Evolutionary conservation across 2,329 filamentous ascomycete species (phyloP).

Genomic region (Diaporthe australafricana): DNA sequence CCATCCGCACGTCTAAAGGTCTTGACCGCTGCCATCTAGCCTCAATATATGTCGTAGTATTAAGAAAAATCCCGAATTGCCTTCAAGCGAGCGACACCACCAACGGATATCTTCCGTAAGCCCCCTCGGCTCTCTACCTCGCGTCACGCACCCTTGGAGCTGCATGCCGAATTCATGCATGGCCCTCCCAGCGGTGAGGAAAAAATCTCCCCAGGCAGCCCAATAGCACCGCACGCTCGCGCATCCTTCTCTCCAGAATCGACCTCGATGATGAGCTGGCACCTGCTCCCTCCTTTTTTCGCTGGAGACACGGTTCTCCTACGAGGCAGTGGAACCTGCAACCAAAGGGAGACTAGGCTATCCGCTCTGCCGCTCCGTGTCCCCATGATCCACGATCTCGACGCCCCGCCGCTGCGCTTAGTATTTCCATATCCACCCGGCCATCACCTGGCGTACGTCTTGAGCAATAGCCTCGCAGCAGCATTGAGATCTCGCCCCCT

Average conservation of each 20-base stretch:
- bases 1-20: neutral
- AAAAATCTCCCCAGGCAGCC: neutral
- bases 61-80: too few species aligned
- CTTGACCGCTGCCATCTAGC: neutral
- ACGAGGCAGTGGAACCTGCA: neutral
- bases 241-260: conserved; percentile 6
- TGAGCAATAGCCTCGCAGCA: neutral
- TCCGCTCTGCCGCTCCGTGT: conserved; percentile 12
- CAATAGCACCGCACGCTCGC: neutral
- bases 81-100: too few species aligned
- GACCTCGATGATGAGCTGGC: conserved; percentile 11
- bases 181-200: conserved; percentile 22
- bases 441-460: neutral
- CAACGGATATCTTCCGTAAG: conserved; percentile 17
- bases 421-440: neutral
- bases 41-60: too few species aligned
- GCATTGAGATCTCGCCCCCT: neutral
- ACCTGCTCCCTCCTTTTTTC: neutral
- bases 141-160: conserved; percentile 13
- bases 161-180: conserved; percentile 19
- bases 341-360: conserved; percentile 8
- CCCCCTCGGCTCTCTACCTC: conserved; percentile 8
- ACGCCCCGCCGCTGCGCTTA: conserved; percentile 25
- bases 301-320: neutral
- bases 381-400: conserved; percentile 24